Evolutionary conservation across 106 monocot species (phyloP).

Genomic region (Cymbidium sinense): DNA sequence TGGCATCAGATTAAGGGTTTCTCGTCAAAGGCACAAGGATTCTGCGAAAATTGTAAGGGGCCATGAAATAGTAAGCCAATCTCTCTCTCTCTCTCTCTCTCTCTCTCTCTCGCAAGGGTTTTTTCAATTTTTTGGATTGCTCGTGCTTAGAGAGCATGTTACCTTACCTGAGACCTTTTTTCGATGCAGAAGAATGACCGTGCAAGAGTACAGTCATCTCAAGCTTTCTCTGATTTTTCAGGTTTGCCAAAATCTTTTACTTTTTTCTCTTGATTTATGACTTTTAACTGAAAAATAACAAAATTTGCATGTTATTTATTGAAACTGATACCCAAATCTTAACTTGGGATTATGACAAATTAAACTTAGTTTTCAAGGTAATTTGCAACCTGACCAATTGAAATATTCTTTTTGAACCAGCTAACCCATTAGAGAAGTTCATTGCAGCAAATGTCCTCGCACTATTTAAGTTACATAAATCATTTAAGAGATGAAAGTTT

Average conservation of each 20-base stretch:
- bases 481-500: not conserved
- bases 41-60: not conserved
- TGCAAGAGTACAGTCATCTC: slow-evolving; percentile 9
- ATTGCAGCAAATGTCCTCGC: not conserved
- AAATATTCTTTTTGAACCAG: not conserved
- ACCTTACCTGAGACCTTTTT: slow-evolving; percentile 1
- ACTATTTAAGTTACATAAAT: not conserved
- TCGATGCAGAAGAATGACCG: slow-evolving; percentile 4
- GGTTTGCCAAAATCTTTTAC: slow-evolving; percentile 5
- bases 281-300: not conserved
- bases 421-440: not conserved
- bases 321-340: not conserved
- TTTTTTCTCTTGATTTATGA: not conserved
- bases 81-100: not conserved
- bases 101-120: not conserved
- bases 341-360: not conserved
- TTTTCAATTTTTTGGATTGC: not conserved
- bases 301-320: not conserved
- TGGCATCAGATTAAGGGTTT: not conserved
- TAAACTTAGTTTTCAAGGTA: not conserved
- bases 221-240: slow-evolving; percentile 12
- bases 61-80: not conserved
- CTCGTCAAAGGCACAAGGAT: not conserved
- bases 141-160: not conserved
- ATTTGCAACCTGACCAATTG: not conserved